Evolutionary conservation across 1,139 yeast species (phyloP), one percentile per base, ranked within the genome.

Genomic region (Suhomyces yuchorum): DNA sequence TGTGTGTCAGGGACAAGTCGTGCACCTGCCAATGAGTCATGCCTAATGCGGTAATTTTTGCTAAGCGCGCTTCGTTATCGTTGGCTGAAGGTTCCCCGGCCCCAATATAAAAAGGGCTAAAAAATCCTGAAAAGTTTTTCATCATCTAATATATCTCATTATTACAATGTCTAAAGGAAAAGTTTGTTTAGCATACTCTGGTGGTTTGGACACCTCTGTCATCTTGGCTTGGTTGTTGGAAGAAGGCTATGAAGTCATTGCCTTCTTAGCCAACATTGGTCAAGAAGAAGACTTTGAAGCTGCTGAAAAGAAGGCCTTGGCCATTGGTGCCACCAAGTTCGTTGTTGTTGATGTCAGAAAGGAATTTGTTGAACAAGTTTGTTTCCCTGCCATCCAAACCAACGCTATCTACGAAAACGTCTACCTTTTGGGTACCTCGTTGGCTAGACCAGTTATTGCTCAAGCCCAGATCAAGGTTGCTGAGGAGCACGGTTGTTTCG

Each of bases 271-370:
- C 66, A 86, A 93, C 73, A 91, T 92, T 63, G 99, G 98, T 61
- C 98, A 92, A 78, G 99, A 93, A 78, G 99, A 93, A 78, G 99
- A 93, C 73, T 93, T 93, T 62, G 97, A 85, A 56, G 99, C 93
- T 53, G 99, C 99, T 54, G 90, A 90, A 70, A 92, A 84, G 70
- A 93, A 93, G 78, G 99, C 99, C 24, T 77, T 92, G 62, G 90
- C 93, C 63, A 89, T 93, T 62, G 99, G 99, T 73, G 99, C 99
- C 53, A 82, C 96, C 63, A 92, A 93, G 73, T 93, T 87, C 68
- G 95, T 93, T 46, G 84, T 88, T 48, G 97, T 84, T 63, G 99
- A 93, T 66, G 96, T 95, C 61, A 88, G 97, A 77, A 84, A 89
- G 69, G 92, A 95, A 70, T 92, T 92, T 61, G 97, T 93, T 56